phyloP scores from a whole-genome alignment of 176 grass and related monocot genomes.

The Themeda triandra region DNA sequence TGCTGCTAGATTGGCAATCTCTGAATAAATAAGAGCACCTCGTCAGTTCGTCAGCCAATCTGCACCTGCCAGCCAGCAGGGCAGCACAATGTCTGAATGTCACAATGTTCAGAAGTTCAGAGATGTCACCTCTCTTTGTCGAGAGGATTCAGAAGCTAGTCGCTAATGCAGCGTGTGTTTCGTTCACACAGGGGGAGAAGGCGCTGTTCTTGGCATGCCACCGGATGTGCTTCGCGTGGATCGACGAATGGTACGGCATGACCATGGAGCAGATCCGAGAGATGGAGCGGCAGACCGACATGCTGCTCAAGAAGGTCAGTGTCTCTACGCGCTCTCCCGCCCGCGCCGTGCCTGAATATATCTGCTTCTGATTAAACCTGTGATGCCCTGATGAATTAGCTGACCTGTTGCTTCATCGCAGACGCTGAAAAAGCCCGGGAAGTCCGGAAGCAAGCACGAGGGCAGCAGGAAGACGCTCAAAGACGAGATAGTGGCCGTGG shows the following conservation, averaged over 20 bases:
- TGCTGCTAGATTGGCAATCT: background rate
- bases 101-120: background rate
- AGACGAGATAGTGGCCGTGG: slow-evolving; percentile 34
- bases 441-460: slow-evolving; percentile 31
- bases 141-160: background rate
- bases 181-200: slow-evolving; percentile 52
- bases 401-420: background rate
- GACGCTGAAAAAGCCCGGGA: slow-evolving; percentile 33
- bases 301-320: slow-evolving; percentile 70
- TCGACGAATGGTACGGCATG: slow-evolving; percentile 94
- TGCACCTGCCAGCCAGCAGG: background rate
- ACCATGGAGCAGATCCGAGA: slow-evolving; percentile 61
- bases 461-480: slow-evolving; percentile 37
- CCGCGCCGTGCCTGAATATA: background rate
- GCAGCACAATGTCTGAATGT: no score
- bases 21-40: background rate
- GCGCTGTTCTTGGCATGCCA: slow-evolving; percentile 76
- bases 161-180: background rate
- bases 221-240: slow-evolving; percentile 87
- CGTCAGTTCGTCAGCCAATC: background rate
- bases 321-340: background rate
- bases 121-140: background rate
- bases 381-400: background rate
- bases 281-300: slow-evolving; percentile 73
- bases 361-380: background rate